Percentiles rank a stretch among this genome's conserved stretches.
phyloP scores from a whole-genome alignment of 805 yeast genomes.

The Cyberlindnera bimundalis region DNA sequence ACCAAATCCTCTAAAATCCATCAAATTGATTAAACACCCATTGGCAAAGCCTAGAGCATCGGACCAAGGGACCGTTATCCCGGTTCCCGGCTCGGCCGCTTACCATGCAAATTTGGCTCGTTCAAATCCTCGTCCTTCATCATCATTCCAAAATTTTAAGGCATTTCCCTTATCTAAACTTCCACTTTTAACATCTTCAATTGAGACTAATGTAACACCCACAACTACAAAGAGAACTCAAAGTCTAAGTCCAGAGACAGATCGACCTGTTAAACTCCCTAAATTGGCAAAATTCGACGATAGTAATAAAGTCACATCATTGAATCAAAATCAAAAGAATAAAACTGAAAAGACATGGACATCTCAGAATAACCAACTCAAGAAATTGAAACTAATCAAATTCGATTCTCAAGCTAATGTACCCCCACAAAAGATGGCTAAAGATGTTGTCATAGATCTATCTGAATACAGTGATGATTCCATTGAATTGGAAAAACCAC shows the following conservation, averaged over 20 bases:
- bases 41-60: too few species aligned
- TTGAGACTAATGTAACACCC: not conserved
- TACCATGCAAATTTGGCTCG: not conserved
- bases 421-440: not conserved
- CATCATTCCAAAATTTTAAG: not conserved
- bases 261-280: conserved; percentile 11
- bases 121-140: too few species aligned
- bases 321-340: not conserved
- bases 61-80: not conserved
- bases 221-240: not conserved
- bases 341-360: too few species aligned
- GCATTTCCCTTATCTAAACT: not conserved
- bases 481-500: too few species aligned
- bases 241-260: not conserved
- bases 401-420: not conserved
- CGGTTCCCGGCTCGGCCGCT: not conserved
- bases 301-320: not conserved
- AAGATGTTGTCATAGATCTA: too few species aligned
- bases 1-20: conserved; percentile 8
- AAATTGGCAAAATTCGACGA: conserved; percentile 11
- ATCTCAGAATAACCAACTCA: not conserved
- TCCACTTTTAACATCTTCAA: not conserved
- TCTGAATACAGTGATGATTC: too few species aligned
- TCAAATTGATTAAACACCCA: conserved; percentile 3
- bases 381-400: conserved; percentile 5